Evolutionary conservation across 371 early-diverging fungal genomes (phyloP), one percentile per base, ranked within the genome.

Genomic region (Circinella minor): DNA sequence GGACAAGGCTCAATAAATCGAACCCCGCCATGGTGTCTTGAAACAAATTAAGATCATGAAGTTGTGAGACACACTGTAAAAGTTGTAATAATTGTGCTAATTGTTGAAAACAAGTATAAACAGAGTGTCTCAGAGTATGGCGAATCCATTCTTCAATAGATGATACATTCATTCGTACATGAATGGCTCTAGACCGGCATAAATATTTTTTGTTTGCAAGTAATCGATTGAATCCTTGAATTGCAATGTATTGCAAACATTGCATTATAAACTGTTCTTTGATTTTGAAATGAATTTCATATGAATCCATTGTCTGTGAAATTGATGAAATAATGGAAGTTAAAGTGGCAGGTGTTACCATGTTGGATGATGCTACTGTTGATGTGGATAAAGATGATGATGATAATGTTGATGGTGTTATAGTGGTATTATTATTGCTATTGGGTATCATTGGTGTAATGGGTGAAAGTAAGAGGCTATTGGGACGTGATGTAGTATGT

Each of bases 101-200:
- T 1, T 94, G 93, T 27, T 81, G 81, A 43, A 89, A 78, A 15
- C 80, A 79, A 4, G 71, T 43, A 43, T 43, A 59, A 55, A 69
- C 71, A 5, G 85, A 68, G 8, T 75, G 75, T 0, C 83, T 51
- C 0, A 77, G 63, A 15, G 78, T 76, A 46, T 86, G 82, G 37
- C 91, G 86, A 20, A 93, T 83, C 96, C 96, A 96, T 57, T 95
- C 95, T 72, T 92, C 92, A 15, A 97, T 20, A 7, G 76, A 80
- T 0, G 92, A 89, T 27, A 96, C 63, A 73, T 96, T 98, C 81
- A 94, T 86, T 37, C 93, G 91, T 36, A 96, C 88, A 74, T 92
- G 94, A 63, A 94, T 83, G 0, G 96, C 96, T 55, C 87, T 88
- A n/a, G 91, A 88, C 4, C 96, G 91, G 67, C 90, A 89, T 70